A percentile compares a stretch with the other conserved stretches of the same genome.
Conservation (phyloP, 345 rosid species). For the Gossypium thurberi region DNA sequence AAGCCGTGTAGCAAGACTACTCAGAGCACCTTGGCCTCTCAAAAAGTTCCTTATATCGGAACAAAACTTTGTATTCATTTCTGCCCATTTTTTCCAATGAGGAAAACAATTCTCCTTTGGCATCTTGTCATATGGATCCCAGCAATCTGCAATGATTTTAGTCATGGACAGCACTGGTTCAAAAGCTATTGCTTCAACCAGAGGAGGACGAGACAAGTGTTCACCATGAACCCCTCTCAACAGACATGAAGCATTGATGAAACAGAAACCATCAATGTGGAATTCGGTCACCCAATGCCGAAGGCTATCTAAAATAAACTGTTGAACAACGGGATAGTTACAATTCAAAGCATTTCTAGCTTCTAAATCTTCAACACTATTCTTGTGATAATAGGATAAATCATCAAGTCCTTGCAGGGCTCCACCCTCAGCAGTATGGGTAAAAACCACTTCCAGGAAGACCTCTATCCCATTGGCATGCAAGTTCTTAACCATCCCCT, state of each 20-base stretch:
- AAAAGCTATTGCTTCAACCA: slow-evolving; percentile 82
- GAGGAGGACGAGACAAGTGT: slow-evolving; percentile 66
- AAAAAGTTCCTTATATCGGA: slow-evolving; percentile 60
- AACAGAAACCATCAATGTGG: slow-evolving; percentile 86
- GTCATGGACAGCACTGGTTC: slow-evolving; percentile 76
- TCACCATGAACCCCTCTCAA: slow-evolving; percentile 69
- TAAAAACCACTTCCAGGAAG: slow-evolving; percentile 76
- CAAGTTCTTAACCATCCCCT: slow-evolving; percentile 80
- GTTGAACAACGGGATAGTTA: slow-evolving; percentile 65
- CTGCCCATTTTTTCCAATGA: slow-evolving; percentile 93
- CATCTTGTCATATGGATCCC: slow-evolving; percentile 44
- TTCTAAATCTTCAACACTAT: slow-evolving; percentile 28
- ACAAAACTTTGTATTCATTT: slow-evolving; percentile 63
- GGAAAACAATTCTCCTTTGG: slow-evolving; percentile 54
- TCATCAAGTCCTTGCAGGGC: slow-evolving; percentile 74
- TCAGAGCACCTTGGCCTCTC: slow-evolving; percentile 62
- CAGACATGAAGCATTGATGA: slow-evolving; percentile 66
- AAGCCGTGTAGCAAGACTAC: slow-evolving; percentile 79
- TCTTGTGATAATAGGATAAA: slow-evolving; percentile 44
- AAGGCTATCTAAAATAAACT: slow-evolving; percentile 69
- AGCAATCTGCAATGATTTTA: slow-evolving; percentile 74
- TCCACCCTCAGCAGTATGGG: slow-evolving; percentile 60
- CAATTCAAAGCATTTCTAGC: slow-evolving; percentile 55
- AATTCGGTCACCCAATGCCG: slow-evolving; percentile 78
- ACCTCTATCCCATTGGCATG: slow-evolving; percentile 79